phyloP scores from a whole-genome alignment of 192 early-diverging fungal genomes.

The Polychytrium aggregatum region DNA sequence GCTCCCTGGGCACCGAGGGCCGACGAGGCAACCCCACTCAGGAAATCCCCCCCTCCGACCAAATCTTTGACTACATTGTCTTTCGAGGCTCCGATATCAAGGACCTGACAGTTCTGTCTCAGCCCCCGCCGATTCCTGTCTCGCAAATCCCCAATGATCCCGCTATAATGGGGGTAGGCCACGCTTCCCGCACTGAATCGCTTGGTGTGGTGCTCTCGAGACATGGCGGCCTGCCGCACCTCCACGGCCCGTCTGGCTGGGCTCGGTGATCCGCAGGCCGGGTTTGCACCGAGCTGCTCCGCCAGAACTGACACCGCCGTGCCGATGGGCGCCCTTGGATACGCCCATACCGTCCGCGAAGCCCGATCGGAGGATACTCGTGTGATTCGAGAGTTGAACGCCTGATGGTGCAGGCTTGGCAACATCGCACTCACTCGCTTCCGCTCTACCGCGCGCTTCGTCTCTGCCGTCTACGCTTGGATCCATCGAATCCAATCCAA shows the following conservation, averaged over 20 bases:
- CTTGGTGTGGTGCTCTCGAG: background rate
- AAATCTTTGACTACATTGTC: constrained; percentile 83
- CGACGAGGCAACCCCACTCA: constrained; percentile 61
- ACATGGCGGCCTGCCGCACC: background rate
- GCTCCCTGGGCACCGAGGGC: constrained; percentile 94
- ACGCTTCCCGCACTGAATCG: background rate
- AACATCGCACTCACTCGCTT: no score
- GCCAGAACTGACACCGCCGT: no score
- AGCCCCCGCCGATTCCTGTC: constrained; percentile 35
- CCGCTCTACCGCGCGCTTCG: no score
- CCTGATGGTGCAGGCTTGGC: no score
- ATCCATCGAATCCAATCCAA: no score
- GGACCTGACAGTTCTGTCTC: constrained; percentile 58
- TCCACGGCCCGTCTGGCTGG: background rate
- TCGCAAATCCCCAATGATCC: constrained; percentile 69
- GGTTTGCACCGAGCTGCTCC: no score
- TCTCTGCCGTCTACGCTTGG: no score
- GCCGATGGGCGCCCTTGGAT: no score
- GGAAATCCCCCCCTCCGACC: constrained; percentile 77
- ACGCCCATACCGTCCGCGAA: no score
- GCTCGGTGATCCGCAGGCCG: constrained; percentile 3
- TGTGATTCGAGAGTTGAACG: no score
- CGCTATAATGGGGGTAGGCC: constrained; percentile 47
- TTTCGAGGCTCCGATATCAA: constrained; percentile 91
- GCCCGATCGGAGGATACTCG: no score